phyloP scores from a whole-genome alignment of 169 alveolate genomes.

The Cryptosporidium ryanae region DNA sequence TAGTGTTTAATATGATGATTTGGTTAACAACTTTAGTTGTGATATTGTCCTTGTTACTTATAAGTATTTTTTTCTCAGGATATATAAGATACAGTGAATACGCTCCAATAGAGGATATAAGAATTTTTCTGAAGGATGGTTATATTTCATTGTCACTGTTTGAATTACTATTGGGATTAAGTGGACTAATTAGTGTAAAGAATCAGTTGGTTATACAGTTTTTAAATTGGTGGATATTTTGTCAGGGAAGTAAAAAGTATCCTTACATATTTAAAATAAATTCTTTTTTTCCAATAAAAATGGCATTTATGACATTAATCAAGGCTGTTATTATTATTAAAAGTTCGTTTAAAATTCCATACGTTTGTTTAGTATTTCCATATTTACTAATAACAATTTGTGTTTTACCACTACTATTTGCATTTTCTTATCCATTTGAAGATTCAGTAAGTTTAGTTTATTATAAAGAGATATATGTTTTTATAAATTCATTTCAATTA shows the following conservation, averaged over 20 bases:
- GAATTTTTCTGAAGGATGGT: constrained; percentile 32
- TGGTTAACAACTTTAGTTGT: constrained; percentile 24
- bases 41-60: constrained; percentile 3
- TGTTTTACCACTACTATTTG: constrained; percentile 49
- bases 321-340: constrained; percentile 50
- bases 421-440: constrained; percentile 71
- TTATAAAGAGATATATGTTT: neutral
- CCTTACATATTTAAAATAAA: constrained; percentile 53
- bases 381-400: constrained; percentile 38
- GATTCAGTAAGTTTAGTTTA: constrained; percentile 56
- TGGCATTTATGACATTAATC: constrained; percentile 24
- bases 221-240: constrained; percentile 69
- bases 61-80: constrained; percentile 7
- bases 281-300: constrained; percentile 61
- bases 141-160: constrained; percentile 15
- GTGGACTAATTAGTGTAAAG: constrained; percentile 36
- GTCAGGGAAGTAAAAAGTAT: constrained; percentile 35
- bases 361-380: constrained; percentile 46
- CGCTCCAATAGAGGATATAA: constrained; percentile 53
- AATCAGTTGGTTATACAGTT: neutral
- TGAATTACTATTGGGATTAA: constrained; percentile 30
- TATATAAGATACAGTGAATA: constrained; percentile 54
- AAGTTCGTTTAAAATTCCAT: constrained; percentile 11
- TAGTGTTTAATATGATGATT: constrained; percentile 22
- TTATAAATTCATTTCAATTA: no score